Percentiles rank a stretch among this genome's conserved stretches.
Conservation (phyloP, 225 moss, liverwort and hornwort species). For the Physcomitrium patens region DNA sequence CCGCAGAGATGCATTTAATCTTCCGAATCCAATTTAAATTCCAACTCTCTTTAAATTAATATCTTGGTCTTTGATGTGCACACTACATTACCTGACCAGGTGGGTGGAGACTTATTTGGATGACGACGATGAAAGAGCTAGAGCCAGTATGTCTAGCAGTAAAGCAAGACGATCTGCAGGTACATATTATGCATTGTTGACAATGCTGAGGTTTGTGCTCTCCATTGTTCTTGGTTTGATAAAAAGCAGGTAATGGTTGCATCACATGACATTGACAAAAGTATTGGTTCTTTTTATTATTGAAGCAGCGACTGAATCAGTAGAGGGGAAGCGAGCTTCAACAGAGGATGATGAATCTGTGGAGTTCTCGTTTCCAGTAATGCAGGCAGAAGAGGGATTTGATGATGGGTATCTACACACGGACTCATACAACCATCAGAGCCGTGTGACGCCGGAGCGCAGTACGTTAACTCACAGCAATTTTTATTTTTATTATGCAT, state of each 20-base stretch:
- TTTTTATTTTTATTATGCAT: no score
- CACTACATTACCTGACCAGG: slow-evolving; percentile 29
- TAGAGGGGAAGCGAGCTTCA: slow-evolving; percentile 58
- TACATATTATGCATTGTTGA: slow-evolving; percentile 8
- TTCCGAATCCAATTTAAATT: background rate
- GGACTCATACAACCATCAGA: slow-evolving; percentile 60
- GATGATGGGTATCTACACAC: slow-evolving; percentile 53
- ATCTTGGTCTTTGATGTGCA: background rate
- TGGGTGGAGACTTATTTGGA: slow-evolving; percentile 58
- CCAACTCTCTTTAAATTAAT: background rate
- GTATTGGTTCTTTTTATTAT: background rate
- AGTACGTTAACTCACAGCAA: slow-evolving; percentile 33
- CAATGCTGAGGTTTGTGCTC: background rate
- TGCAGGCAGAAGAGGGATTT: slow-evolving; percentile 54
- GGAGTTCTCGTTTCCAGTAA: slow-evolving; percentile 61
- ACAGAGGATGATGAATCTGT: slow-evolving; percentile 62
- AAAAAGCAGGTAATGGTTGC: background rate
- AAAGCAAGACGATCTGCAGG: slow-evolving; percentile 57
- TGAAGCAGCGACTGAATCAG: slow-evolving; percentile 48
- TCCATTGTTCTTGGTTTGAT: background rate
- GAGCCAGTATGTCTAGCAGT: slow-evolving; percentile 62
- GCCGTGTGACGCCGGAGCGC: slow-evolving; percentile 63
- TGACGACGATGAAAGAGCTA: slow-evolving; percentile 58
- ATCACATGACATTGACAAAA: background rate
- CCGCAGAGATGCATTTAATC: background rate